Percentiles rank a stretch among this genome's conserved stretches.
phyloP scores from a whole-genome alignment of 2,329 filamentous ascomycete species.

The Hymenoscyphus albidus region DNA sequence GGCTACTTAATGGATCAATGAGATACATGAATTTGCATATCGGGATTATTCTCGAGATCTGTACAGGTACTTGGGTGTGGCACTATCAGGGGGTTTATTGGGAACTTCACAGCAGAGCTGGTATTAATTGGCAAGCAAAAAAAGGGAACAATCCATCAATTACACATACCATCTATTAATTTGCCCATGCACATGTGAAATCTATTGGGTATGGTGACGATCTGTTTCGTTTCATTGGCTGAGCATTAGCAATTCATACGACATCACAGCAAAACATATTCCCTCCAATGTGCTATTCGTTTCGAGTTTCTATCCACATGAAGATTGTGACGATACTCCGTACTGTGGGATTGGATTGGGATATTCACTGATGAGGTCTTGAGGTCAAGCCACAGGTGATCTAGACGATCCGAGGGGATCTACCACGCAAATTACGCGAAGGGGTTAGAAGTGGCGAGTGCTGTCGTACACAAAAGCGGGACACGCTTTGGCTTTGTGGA shows the following conservation, averaged over 20 bases:
- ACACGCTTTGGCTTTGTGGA: background rate
- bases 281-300: background rate
- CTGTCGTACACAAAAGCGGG: conserved; percentile 1
- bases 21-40: conserved; percentile 6
- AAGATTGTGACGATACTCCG: background rate
- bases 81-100: background rate
- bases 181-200: background rate
- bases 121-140: background rate
- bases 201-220: background rate
- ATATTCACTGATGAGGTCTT: background rate
- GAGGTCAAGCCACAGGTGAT: conserved; percentile 2
- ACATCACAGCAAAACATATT: background rate
- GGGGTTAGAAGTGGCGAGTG: conserved; percentile 7
- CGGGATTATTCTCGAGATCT: background rate
- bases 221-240: too few relatives aligned
- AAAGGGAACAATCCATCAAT: background rate
- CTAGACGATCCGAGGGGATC: background rate
- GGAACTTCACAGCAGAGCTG: background rate
- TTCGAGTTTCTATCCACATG: background rate
- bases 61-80: background rate
- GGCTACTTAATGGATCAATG: conserved; percentile 9
- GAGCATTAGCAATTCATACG: background rate
- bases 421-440: background rate
- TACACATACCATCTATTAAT: background rate
- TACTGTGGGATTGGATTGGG: too few relatives aligned